Conservation (phyloP, 1,139 yeast species). For the Spathaspora sp. region DNA sequence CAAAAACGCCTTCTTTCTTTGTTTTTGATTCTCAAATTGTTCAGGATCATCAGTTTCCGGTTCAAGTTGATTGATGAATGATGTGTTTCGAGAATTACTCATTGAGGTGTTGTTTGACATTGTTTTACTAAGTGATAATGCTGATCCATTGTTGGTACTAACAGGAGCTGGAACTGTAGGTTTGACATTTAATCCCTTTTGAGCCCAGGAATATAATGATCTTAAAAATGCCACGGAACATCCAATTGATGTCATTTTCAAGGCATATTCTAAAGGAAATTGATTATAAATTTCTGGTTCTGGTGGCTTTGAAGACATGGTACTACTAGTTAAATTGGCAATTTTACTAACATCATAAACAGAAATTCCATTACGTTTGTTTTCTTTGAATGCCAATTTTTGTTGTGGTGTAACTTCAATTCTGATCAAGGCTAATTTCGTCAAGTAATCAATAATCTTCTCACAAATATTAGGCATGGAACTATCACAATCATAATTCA, state of each 20-base stretch:
- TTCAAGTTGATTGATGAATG: conserved; percentile 29
- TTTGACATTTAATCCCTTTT: conserved; percentile 50
- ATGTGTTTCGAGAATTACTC: conserved; percentile 32
- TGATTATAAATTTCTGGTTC: conserved; percentile 54
- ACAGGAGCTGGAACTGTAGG: conserved; percentile 6
- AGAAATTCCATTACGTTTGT: conserved; percentile 59
- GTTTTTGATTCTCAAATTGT: conserved; percentile 83
- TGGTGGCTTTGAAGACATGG: conserved; percentile 60
- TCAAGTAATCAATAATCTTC: conserved; percentile 71
- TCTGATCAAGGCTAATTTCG: conserved; percentile 68
- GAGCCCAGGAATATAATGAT: conserved; percentile 87
- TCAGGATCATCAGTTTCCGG: conserved; percentile 67
- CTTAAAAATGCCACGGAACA: conserved; percentile 81
- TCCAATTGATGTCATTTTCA: conserved; percentile 78
- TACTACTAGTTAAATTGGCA: conserved; percentile 73
- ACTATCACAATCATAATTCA: conserved; percentile 93
- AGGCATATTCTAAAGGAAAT: conserved; percentile 77
- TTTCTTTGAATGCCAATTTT: conserved; percentile 62
- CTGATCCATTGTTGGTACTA: conserved; percentile 16
- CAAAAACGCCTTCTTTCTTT: conserved; percentile 74
- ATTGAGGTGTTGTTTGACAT: conserved; percentile 37
- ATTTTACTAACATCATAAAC: conserved; percentile 73
- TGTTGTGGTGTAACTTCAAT: conserved; percentile 74
- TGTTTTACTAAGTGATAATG: conserved; percentile 29
- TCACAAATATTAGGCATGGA: conserved; percentile 85